phyloP scores from a whole-genome alignment of 139 green algal genomes.

The Chlamydomonas asymmetrica region DNA sequence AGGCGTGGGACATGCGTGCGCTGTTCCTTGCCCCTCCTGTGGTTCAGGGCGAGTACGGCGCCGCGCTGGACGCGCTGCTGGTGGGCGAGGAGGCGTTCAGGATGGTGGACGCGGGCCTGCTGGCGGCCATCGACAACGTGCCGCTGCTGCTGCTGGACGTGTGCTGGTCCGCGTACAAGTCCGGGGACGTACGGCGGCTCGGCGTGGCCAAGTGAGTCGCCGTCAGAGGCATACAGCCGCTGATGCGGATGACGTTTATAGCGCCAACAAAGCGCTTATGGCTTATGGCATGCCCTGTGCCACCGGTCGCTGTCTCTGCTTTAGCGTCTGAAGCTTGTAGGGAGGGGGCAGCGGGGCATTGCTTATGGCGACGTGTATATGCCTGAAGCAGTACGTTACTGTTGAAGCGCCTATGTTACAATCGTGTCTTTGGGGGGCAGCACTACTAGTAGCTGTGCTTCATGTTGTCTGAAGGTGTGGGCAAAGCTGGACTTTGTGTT shows the following conservation, averaged over 20 bases:
- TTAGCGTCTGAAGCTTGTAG: no score
- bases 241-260: no score
- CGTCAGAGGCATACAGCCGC: no score
- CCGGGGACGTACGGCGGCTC: slow-evolving; percentile 48
- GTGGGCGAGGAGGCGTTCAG: slow-evolving; percentile 63
- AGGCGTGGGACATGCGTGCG: background rate
- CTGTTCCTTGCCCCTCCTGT: background rate
- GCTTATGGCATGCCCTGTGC: no score
- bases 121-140: slow-evolving; percentile 65
- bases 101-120: slow-evolving; percentile 30
- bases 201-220: no score
- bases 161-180: slow-evolving; percentile 60
- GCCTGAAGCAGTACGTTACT: no score
- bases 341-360: no score
- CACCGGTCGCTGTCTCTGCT: no score
- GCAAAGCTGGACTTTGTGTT: background rate
- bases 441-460: background rate
- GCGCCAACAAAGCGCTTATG: no score
- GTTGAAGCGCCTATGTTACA: no score
- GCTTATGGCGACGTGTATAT: no score
- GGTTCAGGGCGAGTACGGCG: slow-evolving; percentile 34
- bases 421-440: no score
- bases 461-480: background rate
- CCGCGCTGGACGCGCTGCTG: slow-evolving; percentile 56
- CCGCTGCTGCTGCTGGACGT: slow-evolving; percentile 67